phyloP scores from a whole-genome alignment of 495 filamentous ascomycete species.

The Hypoxylon perforatum region DNA sequence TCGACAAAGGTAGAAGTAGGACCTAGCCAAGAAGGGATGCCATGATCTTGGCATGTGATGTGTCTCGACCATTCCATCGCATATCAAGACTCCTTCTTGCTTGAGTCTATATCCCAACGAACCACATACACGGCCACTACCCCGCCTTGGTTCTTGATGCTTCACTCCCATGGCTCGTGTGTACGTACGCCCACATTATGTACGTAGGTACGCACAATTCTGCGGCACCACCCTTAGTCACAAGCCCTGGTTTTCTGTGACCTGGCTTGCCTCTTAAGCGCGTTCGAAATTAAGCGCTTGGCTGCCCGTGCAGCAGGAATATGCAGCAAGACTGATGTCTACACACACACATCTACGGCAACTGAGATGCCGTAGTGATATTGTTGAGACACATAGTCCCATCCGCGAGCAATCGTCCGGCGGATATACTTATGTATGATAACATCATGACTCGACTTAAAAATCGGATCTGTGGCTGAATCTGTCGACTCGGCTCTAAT shows the following conservation, averaged over 20 bases:
- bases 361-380: slow-evolving; percentile 1
- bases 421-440: slow-evolving; percentile 22
- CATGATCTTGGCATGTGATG: slow-evolving; percentile 35
- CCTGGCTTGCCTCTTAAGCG: slow-evolving; percentile 18
- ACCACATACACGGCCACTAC: slow-evolving; percentile 21
- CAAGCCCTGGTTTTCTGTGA: slow-evolving; percentile 6
- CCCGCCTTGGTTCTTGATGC: slow-evolving; percentile 30
- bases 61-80: slow-evolving; percentile 37
- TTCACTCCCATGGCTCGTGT: slow-evolving; percentile 4
- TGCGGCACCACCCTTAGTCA: slow-evolving; percentile 14
- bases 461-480: slow-evolving; percentile 36
- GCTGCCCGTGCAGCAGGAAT: slow-evolving; percentile 6
- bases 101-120: slow-evolving; percentile 23
- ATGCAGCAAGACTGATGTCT: background rate
- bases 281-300: slow-evolving; percentile 25
- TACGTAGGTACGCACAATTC: slow-evolving; percentile 23
- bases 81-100: background rate
- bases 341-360: background rate
- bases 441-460: slow-evolving; percentile 38
- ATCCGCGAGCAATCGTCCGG: slow-evolving; percentile 1
- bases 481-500: slow-evolving; percentile 34
- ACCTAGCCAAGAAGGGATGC: slow-evolving; percentile 17
- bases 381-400: background rate
- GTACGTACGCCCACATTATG: slow-evolving; percentile 7
- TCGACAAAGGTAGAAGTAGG: slow-evolving; percentile 3